phyloP scores from a whole-genome alignment of 1,284 basidiomycete species.

The Irpex sp. region DNA sequence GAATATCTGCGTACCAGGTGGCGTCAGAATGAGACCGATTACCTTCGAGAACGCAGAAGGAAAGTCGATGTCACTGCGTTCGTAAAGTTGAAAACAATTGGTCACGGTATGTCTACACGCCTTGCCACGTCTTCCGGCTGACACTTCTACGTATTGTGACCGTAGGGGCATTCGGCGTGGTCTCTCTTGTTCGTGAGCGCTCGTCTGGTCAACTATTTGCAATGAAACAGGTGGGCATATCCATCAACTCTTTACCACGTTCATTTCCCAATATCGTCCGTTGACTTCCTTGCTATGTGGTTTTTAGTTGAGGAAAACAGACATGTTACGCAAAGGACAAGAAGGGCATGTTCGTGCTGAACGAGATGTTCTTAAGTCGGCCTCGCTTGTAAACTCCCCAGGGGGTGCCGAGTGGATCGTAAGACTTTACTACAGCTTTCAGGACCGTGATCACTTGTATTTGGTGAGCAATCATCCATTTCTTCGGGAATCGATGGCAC shows the following conservation, averaged over 20 bases:
- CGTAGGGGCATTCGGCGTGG: conserved; percentile 93
- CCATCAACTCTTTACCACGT: conserved; percentile 12
- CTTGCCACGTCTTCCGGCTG: conserved; percentile 16
- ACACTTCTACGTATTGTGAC: conserved; percentile 3
- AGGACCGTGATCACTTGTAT: conserved; percentile 91
- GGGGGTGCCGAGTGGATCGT: conserved; percentile 90
- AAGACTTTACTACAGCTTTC: conserved; percentile 87
- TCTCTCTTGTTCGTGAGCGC: conserved; percentile 85
- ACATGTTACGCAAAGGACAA: conserved; percentile 98
- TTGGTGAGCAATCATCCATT: conserved; percentile 54
- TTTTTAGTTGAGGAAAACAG: conserved; percentile 83
- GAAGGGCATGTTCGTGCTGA: conserved; percentile 94
- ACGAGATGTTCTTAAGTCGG: conserved; percentile 83
- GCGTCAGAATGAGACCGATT: conserved; percentile 85
- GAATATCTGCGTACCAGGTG: conserved; percentile 72
- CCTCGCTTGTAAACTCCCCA: conserved; percentile 65
- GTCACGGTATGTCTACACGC: conserved; percentile 65
- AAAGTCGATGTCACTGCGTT: conserved; percentile 87
- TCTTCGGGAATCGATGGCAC: conserved; percentile 15
- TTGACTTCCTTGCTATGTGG: neutral
- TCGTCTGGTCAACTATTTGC: conserved; percentile 81
- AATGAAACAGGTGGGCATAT: conserved; percentile 84
- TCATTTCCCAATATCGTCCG: conserved; percentile 8
- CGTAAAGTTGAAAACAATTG: conserved; percentile 90
- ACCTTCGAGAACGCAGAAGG: conserved; percentile 79